These are phyloP conservation scores for Gnetum montanum DNA, from an alignment of 75 land plant species.

Conservation along the genomic window DNA sequence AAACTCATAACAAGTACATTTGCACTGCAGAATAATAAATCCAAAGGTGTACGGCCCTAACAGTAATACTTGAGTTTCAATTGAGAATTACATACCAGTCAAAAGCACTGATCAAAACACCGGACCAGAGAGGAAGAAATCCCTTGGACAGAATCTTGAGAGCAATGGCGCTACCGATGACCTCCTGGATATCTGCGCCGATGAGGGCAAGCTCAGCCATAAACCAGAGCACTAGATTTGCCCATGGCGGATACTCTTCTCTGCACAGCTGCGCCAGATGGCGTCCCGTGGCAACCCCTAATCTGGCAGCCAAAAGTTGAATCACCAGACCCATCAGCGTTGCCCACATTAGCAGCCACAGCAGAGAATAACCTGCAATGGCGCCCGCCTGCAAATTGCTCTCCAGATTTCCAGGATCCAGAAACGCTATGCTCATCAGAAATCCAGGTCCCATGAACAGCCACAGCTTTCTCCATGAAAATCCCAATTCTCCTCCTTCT, in stretches of 20 bases:
- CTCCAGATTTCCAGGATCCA: slow-evolving; percentile 43
- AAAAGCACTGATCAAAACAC: slow-evolving; percentile 42
- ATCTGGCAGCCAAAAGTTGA: slow-evolving; percentile 38
- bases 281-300: slow-evolving; percentile 44
- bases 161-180: slow-evolving; percentile 54
- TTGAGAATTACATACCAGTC: slow-evolving; percentile 25
- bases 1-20: too few relatives aligned
- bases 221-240: slow-evolving; percentile 33
- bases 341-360: slow-evolving; percentile 53
- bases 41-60: not conserved
- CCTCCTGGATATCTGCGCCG: slow-evolving; percentile 78
- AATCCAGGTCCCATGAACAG: slow-evolving; percentile 82
- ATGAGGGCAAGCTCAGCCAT: slow-evolving; percentile 64
- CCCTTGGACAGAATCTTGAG: slow-evolving; percentile 32
- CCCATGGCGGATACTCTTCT: slow-evolving; percentile 62
- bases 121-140: slow-evolving; percentile 40
- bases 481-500: slow-evolving; percentile 22
- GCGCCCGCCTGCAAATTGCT: slow-evolving; percentile 79
- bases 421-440: slow-evolving; percentile 81
- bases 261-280: slow-evolving; percentile 80
- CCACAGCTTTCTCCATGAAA: slow-evolving; percentile 84
- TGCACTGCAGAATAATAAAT: not conserved
- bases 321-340: slow-evolving; percentile 46
- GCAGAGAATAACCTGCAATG: slow-evolving; percentile 43
- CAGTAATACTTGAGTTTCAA: not conserved